A percentile compares a stretch with the other conserved stretches of the same genome.
Conservation (phyloP, 2,329 filamentous ascomycete species). For the Didymosphaeria variabile region DNA sequence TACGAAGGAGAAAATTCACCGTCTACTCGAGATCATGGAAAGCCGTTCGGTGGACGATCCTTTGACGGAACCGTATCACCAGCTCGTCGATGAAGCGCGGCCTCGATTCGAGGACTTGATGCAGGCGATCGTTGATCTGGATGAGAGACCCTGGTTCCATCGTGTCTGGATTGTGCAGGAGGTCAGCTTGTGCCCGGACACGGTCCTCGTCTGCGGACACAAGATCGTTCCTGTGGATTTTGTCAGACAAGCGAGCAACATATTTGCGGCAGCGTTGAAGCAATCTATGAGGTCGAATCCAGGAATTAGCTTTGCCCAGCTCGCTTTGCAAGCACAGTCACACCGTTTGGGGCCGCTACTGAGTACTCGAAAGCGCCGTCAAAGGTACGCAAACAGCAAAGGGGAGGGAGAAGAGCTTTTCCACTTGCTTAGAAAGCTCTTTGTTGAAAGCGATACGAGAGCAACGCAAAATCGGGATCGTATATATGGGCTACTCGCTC, state of each 20-base stretch:
- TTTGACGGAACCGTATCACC: neutral
- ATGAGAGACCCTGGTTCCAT: neutral
- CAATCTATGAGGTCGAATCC: neutral
- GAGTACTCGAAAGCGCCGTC: neutral
- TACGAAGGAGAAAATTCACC: neutral
- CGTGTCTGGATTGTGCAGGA: neutral
- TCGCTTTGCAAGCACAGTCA: neutral
- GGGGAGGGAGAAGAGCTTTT: neutral
- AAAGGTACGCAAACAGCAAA: neutral
- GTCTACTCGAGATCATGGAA: neutral
- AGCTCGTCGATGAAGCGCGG: neutral
- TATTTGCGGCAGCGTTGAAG: neutral
- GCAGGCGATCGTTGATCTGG: neutral
- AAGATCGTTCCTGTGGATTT: neutral
- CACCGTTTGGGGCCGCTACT: neutral
- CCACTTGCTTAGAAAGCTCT: neutral
- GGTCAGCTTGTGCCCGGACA: neutral
- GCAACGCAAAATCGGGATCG: neutral
- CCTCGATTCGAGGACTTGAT: neutral
- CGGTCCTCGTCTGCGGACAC: neutral
- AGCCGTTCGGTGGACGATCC: neutral
- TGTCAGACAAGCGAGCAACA: neutral
- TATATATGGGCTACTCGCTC: neutral
- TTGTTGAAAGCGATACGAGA: neutral
- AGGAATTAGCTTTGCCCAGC: neutral